phyloP scores from a whole-genome alignment of 495 filamentous ascomycete species.

The Apiosordaria backusii region DNA sequence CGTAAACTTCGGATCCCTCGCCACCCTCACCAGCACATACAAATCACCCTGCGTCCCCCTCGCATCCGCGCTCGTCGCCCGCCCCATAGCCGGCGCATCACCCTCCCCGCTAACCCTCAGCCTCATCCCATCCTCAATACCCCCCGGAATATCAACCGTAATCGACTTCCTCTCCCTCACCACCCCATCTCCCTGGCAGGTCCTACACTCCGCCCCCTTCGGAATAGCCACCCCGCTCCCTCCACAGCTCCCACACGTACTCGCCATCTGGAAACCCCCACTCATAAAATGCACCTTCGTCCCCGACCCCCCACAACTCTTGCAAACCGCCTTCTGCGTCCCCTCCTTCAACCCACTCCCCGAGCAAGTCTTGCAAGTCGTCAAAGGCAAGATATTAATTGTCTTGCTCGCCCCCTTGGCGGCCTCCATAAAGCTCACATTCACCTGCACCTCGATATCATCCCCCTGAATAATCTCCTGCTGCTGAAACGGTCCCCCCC shows the following conservation, averaged over 20 bases:
- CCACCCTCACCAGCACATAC: conserved; percentile 79
- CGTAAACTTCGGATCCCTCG: conserved; percentile 79
- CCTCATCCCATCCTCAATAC: conserved; percentile 94
- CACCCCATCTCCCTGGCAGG: conserved; percentile 77
- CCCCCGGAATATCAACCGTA: conserved; percentile 83
- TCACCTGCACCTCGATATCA: conserved; percentile 89
- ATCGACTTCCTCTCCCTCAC: conserved; percentile 73
- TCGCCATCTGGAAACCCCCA: conserved; percentile 92
- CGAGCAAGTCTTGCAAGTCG: conserved; percentile 72
- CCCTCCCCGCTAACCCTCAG: conserved; percentile 77
- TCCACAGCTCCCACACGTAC: conserved; percentile 76
- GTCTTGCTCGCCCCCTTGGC: conserved; percentile 81
- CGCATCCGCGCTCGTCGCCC: conserved; percentile 53
- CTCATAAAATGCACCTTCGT: conserved; percentile 82
- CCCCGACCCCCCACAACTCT: conserved; percentile 79
- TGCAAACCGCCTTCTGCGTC: conserved; percentile 66
- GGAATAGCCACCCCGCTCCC: conserved; percentile 71
- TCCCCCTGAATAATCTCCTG: conserved; percentile 79
- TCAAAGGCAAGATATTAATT: conserved; percentile 72
- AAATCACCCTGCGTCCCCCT: conserved; percentile 72
- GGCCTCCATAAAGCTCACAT: conserved; percentile 92
- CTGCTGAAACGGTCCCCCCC: conserved; percentile 55
- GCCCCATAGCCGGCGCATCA: conserved; percentile 74
- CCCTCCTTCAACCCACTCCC: conserved; percentile 84
- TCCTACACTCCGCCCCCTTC: conserved; percentile 70